phyloP scores from a whole-genome alignment of 2,329 filamentous ascomycete genomes.

The Mollisia scopiformis region DNA sequence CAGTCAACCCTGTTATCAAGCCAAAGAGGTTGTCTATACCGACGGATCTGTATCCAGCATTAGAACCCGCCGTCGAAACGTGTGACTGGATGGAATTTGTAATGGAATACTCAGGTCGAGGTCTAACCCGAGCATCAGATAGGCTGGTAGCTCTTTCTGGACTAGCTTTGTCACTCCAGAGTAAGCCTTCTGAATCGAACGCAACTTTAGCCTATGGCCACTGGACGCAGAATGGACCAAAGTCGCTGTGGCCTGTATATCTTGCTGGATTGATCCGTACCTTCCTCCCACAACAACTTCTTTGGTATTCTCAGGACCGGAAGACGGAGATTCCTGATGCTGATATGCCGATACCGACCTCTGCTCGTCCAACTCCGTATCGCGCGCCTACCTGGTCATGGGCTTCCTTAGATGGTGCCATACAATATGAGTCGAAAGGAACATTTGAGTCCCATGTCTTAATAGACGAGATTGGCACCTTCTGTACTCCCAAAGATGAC shows the following conservation, averaged over 20 bases:
- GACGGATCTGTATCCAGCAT: neutral
- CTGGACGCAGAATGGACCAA: neutral
- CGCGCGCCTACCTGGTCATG: neutral
- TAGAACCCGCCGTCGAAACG: neutral
- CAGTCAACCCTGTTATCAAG: neutral
- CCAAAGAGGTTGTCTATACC: neutral
- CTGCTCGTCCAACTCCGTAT: neutral
- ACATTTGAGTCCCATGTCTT: neutral
- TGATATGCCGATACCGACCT: neutral
- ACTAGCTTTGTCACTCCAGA: neutral
- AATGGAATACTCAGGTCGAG: neutral
- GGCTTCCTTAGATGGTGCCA: neutral
- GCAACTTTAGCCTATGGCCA: neutral
- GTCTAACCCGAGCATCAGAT: neutral
- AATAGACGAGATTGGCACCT: neutral
- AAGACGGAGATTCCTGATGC: neutral
- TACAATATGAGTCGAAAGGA: neutral
- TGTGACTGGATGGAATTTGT: neutral
- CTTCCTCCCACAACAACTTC: neutral
- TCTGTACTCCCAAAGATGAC: neutral
- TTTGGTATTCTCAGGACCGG: neutral
- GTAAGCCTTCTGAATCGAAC: neutral
- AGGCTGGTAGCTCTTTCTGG: neutral
- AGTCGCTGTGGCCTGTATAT: neutral
- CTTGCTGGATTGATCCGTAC: neutral